Evolutionary conservation across 352 stramenopile genomes (phyloP).

Genomic region (Pythium phragmiticola): DNA sequence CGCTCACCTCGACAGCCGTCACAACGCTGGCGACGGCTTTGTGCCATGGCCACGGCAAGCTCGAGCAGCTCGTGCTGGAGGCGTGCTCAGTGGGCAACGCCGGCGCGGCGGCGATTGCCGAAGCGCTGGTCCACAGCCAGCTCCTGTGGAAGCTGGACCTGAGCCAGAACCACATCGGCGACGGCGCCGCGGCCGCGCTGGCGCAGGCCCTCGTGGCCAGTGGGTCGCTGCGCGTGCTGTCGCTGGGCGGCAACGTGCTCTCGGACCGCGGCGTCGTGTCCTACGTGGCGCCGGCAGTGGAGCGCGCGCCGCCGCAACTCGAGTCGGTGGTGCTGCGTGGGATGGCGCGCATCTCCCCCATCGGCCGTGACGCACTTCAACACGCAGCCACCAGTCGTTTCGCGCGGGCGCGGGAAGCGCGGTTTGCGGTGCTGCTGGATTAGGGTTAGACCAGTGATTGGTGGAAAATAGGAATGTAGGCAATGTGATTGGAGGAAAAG

Average conservation of each 20-base stretch:
- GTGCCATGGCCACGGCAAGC: conserved; percentile 42
- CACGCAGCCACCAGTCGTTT: conserved; percentile 28
- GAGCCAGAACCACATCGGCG: conserved; percentile 60
- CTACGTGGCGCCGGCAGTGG: conserved; percentile 46
- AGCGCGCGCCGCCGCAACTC: conserved; percentile 24
- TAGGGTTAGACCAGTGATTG: conserved; percentile 28
- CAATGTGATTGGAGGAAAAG: conserved; percentile 26
- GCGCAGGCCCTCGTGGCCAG: conserved; percentile 36
- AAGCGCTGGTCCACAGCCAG: conserved; percentile 45
- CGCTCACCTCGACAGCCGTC: conserved; percentile 35
- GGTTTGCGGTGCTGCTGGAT: conserved; percentile 7
- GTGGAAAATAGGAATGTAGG: neutral
- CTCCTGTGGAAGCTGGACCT: conserved; percentile 75
- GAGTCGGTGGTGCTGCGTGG: conserved; percentile 53
- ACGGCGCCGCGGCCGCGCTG: conserved; percentile 46
- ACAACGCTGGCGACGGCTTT: conserved; percentile 45
- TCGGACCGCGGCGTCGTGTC: conserved; percentile 55
- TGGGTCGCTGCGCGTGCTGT: conserved; percentile 42
- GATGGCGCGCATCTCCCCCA: conserved; percentile 40
- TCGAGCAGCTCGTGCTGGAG: conserved; percentile 76
- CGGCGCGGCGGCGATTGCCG: conserved; percentile 45
- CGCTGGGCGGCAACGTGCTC: conserved; percentile 50
- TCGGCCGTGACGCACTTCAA: conserved; percentile 40
- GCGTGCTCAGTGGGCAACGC: conserved; percentile 53
- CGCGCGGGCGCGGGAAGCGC: conserved; percentile 4